Base-by-base conservation (phyloP, 352 stramenopile species). In the Phytophthora citrophthora region DNA sequence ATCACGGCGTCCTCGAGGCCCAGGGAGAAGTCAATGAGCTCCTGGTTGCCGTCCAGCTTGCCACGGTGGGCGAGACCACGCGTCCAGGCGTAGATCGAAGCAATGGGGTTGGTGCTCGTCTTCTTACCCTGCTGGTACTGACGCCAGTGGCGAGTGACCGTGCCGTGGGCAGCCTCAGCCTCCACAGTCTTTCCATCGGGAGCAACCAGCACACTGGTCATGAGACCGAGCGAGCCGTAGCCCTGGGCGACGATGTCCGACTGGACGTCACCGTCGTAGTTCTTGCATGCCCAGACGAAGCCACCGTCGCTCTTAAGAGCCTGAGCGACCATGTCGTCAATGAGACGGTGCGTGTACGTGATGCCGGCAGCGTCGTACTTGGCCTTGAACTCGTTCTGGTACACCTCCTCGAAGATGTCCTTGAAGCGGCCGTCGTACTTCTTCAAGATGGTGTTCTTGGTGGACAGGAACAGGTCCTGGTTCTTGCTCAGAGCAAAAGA, bases 391-490 rank as follows among this genome's bases (percentile, higher is more conserved):
- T 91, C 79, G 23, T 67, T 76, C 65, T 91, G 77, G 74, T 93
- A 94, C 49, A 94, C 76, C 46, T 91, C 79, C 63, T 90, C 76
- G 61, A 94, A 94, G 53, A 94, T 90, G 65, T 94, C 83, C 68
- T 89, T 88, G 61, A 91, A 91, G 52, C 77, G 76, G 9, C 82
- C 82, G 45, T 91, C 82, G 66, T 91, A 91, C 50, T 82, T 78
- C 72, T 94, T 94, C 10, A 94, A 64, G 58, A 94, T 94, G 2
- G 86, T 94, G 75, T 94, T 94, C 76, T 94, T 94, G 15, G 86
- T 94, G 54, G 65, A 84, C 50, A 94, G 54, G 61, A 79, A 94
- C 56, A 93, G 52, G 48, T 89, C 80, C 63, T 81, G 79, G 45
- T 83, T 76, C 66, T 79, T 79, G 74, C 70, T 68, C 44, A 94